phyloP scores from a whole-genome alignment of 2,329 filamentous ascomycete genomes.

The Colletotrichum musae region DNA sequence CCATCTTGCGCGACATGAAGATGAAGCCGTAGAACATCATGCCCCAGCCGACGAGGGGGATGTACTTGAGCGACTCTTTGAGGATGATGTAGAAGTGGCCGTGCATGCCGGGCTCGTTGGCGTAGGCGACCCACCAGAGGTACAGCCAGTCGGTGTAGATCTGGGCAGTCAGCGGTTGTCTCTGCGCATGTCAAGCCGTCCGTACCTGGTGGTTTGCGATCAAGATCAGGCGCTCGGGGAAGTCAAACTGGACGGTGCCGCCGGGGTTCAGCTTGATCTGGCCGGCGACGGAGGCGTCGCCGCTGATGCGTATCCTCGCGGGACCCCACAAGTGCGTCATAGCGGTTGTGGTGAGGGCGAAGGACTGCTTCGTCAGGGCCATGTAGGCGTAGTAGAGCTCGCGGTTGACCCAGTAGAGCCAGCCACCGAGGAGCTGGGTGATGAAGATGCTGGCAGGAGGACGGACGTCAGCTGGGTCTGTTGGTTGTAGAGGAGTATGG shows the following conservation, averaged over 20 bases:
- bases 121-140: constrained; percentile 94
- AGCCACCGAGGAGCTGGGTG: constrained; percentile 82
- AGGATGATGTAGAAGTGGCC: constrained; percentile 92
- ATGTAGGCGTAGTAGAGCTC: constrained; percentile 90
- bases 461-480: constrained; percentile 3
- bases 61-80: constrained; percentile 87
- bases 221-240: constrained; percentile 85
- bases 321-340: constrained; percentile 92
- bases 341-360: constrained; percentile 82
- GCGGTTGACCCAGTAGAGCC: constrained; percentile 82
- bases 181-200: constrained; percentile 6
- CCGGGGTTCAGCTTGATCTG: constrained; percentile 80
- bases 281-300: constrained; percentile 82
- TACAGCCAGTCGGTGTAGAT: constrained; percentile 95
- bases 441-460: constrained; percentile 68
- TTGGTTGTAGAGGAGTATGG: neutral
- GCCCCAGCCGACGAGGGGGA: constrained; percentile 84
- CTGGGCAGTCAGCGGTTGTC: constrained; percentile 50
- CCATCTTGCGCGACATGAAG: constrained; percentile 92
- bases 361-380: constrained; percentile 87
- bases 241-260: constrained; percentile 82
- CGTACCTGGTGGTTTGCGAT: constrained; percentile 89
- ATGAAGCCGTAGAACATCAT: constrained; percentile 93
- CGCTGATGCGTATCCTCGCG: constrained; percentile 85
- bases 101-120: constrained; percentile 80